Evolutionary conservation across 768 basidiomycete species (phyloP), one percentile per base, ranked within the genome.

Genomic region (Collybia mongolica): DNA sequence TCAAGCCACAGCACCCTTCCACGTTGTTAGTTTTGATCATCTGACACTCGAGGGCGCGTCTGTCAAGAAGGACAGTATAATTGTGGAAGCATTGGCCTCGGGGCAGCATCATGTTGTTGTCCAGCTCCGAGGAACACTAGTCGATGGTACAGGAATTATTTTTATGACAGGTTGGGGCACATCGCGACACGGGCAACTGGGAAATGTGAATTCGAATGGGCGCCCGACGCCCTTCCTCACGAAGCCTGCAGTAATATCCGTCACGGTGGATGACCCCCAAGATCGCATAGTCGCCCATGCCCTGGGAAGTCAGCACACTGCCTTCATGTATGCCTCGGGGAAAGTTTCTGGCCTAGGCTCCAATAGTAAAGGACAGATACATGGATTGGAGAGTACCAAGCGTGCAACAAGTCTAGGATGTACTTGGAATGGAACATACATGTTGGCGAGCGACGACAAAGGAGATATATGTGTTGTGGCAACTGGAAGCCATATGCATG

Each of bases 121-220:
- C 4, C 68, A 75, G 15, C 48, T 90, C 14, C 58, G 63, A 12
- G 40, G 60, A 7, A 52, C 62, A 11, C 39, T 57, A 19, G 44
- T 48, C 2, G 61, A 68, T 44, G 59, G 60, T 18, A 49, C 54
- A 17, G 39, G 54, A 4, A 45, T 48, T 15, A 65, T 60, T 44
- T 54, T 67, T 39, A 22, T 77, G 11, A 73, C 86, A 5, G 94
- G 93, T 6, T 98, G 95, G 94, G 95, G 94, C 5, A 72, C 84
- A 2, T 79, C 82, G 12, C 74, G 95, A 26, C 92, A 95, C 59
- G 92, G 93, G 3, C 93, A 98, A 61, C 78, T 98, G 1, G 90
- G 88, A 3, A 54, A 63, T 20, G 50, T 65, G 15, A 53, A 58
- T 24, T 37, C 54, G 7, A 49, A 47, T 26, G 56, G 55, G 24